Percentiles rank a stretch among this genome's conserved stretches.
Conservation (phyloP, 352 stramenopile genomes). For the Globisporangium paddicum region DNA sequence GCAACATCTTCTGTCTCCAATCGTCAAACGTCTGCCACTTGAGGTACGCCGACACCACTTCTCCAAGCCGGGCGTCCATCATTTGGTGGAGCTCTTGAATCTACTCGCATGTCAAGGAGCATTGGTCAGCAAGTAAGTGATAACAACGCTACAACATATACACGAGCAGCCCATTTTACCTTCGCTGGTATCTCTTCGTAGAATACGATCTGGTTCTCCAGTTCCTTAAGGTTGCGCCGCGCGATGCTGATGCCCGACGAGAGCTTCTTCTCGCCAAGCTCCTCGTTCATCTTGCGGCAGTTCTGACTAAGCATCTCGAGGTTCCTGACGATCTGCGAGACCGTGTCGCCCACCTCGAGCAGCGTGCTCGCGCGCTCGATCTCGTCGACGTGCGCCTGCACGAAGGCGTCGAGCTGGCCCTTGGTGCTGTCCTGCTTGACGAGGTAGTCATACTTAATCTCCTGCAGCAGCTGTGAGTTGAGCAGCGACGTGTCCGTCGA, state of each 20-base stretch:
- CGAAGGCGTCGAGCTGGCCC: slow-evolving; percentile 61
- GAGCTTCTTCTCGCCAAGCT: slow-evolving; percentile 77
- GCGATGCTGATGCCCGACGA: slow-evolving; percentile 78
- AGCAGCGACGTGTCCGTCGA: slow-evolving; percentile 76
- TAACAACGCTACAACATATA: background rate
- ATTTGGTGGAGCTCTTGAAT: slow-evolving; percentile 38
- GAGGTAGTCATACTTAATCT: slow-evolving; percentile 82
- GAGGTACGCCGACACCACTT: slow-evolving; percentile 58
- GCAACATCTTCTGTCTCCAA: slow-evolving; percentile 78
- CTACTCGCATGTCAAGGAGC: slow-evolving; percentile 1
- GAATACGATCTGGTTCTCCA: slow-evolving; percentile 79
- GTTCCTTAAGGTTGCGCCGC: slow-evolving; percentile 71
- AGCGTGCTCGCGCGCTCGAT: slow-evolving; percentile 75
- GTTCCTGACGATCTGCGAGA: slow-evolving; percentile 57
- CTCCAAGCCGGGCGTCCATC: slow-evolving; percentile 41
- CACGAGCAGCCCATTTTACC: slow-evolving; percentile 12
- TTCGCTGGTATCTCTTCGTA: slow-evolving; percentile 74
- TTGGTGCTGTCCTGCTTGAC: slow-evolving; percentile 72
- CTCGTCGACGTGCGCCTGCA: slow-evolving; percentile 78
- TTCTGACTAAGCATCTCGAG: slow-evolving; percentile 48
- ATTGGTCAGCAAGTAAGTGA: background rate
- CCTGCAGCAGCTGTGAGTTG: slow-evolving; percentile 78
- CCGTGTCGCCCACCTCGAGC: slow-evolving; percentile 62
- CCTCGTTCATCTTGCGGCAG: slow-evolving; percentile 79
- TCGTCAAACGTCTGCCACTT: slow-evolving; percentile 76